A percentile compares a stretch with the other conserved stretches of the same genome.
These are phyloP conservation scores for Penicillium salamii DNA, from an alignment of 495 filamentous ascomycete species.

Conservation along the genomic window DNA sequence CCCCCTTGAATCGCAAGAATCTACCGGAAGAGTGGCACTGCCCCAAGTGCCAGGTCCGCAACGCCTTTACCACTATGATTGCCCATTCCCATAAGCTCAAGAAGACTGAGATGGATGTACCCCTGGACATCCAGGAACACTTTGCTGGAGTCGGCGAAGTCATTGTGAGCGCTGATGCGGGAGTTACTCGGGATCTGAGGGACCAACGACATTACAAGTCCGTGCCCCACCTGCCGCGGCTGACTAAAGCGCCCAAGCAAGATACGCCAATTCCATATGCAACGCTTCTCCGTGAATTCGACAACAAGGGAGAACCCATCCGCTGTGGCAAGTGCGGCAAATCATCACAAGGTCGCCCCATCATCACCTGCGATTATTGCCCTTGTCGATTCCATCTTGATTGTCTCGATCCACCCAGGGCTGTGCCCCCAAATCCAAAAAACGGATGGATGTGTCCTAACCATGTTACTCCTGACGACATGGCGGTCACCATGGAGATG, in stretches of 20 bases:
- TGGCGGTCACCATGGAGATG: slow-evolving; percentile 39
- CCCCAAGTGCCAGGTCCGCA: slow-evolving; percentile 60
- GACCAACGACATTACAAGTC: slow-evolving; percentile 17
- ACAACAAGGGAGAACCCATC: slow-evolving; percentile 64
- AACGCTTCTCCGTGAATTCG: slow-evolving; percentile 59
- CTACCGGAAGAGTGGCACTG: slow-evolving; percentile 82
- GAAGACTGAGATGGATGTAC: slow-evolving; percentile 71
- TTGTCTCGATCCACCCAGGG: slow-evolving; percentile 81
- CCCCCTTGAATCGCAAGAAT: slow-evolving; percentile 62
- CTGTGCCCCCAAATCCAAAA: slow-evolving; percentile 64
- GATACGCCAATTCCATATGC: slow-evolving; percentile 18
- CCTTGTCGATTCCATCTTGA: slow-evolving; percentile 83
- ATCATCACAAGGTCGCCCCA: slow-evolving; percentile 54
- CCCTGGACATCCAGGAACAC: slow-evolving; percentile 61
- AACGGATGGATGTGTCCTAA: slow-evolving; percentile 85
- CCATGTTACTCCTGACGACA: slow-evolving; percentile 66
- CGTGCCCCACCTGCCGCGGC: slow-evolving; percentile 28
- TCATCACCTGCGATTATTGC: slow-evolving; percentile 82
- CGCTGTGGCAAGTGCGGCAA: slow-evolving; percentile 70
- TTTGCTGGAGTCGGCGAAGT: slow-evolving; percentile 20
- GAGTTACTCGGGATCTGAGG: slow-evolving; percentile 7
- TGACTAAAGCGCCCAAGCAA: slow-evolving; percentile 24
- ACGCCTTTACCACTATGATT: slow-evolving; percentile 58
- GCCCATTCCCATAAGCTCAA: slow-evolving; percentile 59
- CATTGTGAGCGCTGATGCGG: slow-evolving; percentile 2